These are phyloP conservation scores for Coriolopsis trogii DNA, from an alignment of 1,284 basidiomycete species.

Conservation along the genomic window DNA sequence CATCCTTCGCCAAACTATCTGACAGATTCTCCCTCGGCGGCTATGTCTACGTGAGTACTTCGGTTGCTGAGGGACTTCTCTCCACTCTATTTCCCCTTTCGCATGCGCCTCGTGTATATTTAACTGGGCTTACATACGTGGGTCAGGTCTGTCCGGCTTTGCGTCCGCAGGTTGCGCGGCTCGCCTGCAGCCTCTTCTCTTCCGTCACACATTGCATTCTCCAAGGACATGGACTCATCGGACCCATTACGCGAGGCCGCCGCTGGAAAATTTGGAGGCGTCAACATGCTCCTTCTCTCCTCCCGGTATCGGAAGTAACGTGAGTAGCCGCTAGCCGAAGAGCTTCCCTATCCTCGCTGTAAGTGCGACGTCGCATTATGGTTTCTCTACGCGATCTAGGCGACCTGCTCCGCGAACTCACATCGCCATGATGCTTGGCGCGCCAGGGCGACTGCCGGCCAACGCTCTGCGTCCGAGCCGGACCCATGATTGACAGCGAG, in stretches of 20 bases:
- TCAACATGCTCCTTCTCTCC: conserved; percentile 1
- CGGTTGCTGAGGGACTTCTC: not conserved
- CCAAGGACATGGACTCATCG: not conserved
- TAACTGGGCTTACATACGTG: not conserved
- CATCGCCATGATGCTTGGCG: not conserved
- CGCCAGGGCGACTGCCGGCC: no score
- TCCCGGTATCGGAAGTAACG: conserved; percentile 8
- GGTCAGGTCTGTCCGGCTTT: conserved; percentile 4
- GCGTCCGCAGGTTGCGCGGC: conserved; percentile 8
- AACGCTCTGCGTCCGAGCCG: no score
- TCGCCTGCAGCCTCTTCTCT: conserved; percentile 9
- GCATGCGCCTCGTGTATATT: not conserved
- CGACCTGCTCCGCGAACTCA: not conserved
- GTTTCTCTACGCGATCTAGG: not conserved
- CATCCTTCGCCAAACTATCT: not conserved
- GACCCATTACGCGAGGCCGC: not conserved
- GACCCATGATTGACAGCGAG: not conserved
- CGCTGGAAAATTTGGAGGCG: not conserved
- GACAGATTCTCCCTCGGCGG: not conserved
- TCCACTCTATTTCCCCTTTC: conserved; percentile 1
- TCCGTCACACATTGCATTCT: conserved; percentile 10
- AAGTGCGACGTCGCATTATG: not conserved
- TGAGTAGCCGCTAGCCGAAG: conserved; percentile 6
- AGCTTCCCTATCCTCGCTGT: conserved; percentile 6
- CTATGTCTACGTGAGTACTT: not conserved